A percentile compares a stretch with the other conserved stretches of the same genome.
Evolutionary conservation across 768 basidiomycete genomes (phyloP).

Genomic region (Kockovaella imperatae): DNA sequence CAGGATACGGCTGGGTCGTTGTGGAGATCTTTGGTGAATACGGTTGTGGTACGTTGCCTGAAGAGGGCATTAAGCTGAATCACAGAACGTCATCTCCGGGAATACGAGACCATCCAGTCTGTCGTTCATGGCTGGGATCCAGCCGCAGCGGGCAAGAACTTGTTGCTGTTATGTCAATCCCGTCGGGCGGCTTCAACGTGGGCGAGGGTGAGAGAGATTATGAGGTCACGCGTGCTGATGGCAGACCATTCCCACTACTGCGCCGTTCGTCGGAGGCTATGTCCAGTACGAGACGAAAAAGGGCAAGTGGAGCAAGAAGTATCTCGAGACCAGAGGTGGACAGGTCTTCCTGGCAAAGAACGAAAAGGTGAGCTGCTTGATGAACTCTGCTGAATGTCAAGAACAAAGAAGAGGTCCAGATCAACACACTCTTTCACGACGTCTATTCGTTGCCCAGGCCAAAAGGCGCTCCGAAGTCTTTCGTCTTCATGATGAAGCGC

Average conservation of each 20-base stretch:
- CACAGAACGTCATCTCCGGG: slow-evolving; percentile 78
- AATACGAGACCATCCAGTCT: slow-evolving; percentile 73
- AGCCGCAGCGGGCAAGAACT: slow-evolving; percentile 62
- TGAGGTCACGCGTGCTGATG: not conserved
- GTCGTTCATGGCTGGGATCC: slow-evolving; percentile 82
- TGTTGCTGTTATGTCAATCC: slow-evolving; percentile 70
- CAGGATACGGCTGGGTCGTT: slow-evolving; percentile 66
- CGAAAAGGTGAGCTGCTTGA: slow-evolving; percentile 58
- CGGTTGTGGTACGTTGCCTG: slow-evolving; percentile 65
- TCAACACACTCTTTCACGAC: slow-evolving; percentile 64
- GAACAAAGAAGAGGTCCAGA: slow-evolving; percentile 66
- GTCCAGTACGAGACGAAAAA: slow-evolving; percentile 85
- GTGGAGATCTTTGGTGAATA: slow-evolving; percentile 85
- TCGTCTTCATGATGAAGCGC: slow-evolving; percentile 74
- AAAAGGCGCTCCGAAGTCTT: slow-evolving; percentile 75
- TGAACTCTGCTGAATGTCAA: slow-evolving; percentile 37
- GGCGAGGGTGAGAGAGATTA: slow-evolving; percentile 22
- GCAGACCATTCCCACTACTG: slow-evolving; percentile 49
- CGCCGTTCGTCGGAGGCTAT: slow-evolving; percentile 51
- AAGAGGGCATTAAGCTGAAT: slow-evolving; percentile 1
- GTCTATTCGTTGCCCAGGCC: slow-evolving; percentile 67
- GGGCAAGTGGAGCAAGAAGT: slow-evolving; percentile 92
- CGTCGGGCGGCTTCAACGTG: slow-evolving; percentile 54
- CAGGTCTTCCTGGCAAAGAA: slow-evolving; percentile 80
- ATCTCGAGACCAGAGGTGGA: slow-evolving; percentile 78